These are phyloP conservation scores for Tulasnella sp. DNA, from an alignment of 768 basidiomycete species.

Conservation along the genomic window DNA sequence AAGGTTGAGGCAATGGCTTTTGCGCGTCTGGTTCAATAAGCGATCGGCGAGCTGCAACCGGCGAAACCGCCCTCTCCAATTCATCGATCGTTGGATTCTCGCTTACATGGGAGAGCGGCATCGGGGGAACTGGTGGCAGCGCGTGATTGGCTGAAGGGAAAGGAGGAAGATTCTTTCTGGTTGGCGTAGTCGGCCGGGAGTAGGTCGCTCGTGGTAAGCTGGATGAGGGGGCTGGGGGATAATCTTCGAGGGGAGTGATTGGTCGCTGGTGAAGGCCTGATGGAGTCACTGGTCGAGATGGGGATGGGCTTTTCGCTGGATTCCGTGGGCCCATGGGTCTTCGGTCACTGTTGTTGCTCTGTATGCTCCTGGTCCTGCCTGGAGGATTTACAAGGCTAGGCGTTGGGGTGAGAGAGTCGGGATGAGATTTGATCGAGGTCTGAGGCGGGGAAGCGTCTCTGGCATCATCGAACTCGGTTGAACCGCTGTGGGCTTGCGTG, in stretches of 20 bases:
- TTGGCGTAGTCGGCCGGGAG: slow-evolving; percentile 12
- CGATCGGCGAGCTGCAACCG: neutral
- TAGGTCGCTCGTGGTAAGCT: neutral
- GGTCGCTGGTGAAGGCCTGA: neutral
- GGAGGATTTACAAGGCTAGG: slow-evolving; percentile 21
- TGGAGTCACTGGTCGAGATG: neutral
- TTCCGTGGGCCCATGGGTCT: slow-evolving; percentile 75
- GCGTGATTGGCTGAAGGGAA: slow-evolving; percentile 35
- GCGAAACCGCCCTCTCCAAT: slow-evolving; percentile 22
- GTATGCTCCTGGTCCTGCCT: slow-evolving; percentile 1
- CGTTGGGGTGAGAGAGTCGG: slow-evolving; percentile 22
- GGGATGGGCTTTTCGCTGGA: slow-evolving; percentile 39
- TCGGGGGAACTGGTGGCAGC: slow-evolving; percentile 44
- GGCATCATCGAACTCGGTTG: neutral
- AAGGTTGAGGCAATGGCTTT: neutral
- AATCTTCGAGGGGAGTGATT: neutral
- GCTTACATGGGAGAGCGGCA: slow-evolving; percentile 42
- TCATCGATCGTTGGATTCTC: slow-evolving; percentile 17
- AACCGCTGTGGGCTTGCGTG: slow-evolving; percentile 22
- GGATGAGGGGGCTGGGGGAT: neutral
- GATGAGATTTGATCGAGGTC: slow-evolving; percentile 5
- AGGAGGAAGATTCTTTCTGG: slow-evolving; percentile 26
- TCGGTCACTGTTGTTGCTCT: slow-evolving; percentile 34
- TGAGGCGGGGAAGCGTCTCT: slow-evolving; percentile 14
- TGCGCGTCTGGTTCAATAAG: neutral